phyloP scores from a whole-genome alignment of 73 alveolate genomes.

The Paramecium octaurelia region DNA sequence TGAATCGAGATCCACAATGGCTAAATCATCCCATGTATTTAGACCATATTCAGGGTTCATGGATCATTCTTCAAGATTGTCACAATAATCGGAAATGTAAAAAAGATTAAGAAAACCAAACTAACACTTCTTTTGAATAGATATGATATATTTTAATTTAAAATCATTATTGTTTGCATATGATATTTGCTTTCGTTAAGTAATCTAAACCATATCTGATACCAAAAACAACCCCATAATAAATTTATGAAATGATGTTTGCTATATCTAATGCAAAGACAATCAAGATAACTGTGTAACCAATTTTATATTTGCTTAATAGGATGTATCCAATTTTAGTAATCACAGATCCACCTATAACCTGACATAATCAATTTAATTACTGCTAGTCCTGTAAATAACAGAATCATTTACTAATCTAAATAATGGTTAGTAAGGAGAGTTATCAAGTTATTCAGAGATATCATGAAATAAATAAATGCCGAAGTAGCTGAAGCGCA shows the following conservation, averaged over 20 bases:
- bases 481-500: constrained; percentile 39
- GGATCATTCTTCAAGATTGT: constrained; percentile 45
- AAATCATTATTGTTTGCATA: background rate
- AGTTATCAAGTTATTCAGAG: background rate
- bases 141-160: background rate
- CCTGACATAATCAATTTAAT: background rate
- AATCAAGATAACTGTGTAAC: background rate
- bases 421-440: background rate
- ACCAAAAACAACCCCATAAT: constrained; percentile 20
- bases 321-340: constrained; percentile 15
- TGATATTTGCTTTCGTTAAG: background rate
- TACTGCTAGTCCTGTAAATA: constrained; percentile 35
- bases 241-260: background rate
- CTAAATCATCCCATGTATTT: constrained; percentile 10
- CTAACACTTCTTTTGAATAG: background rate
- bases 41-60: constrained; percentile 26
- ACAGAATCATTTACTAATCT: background rate
- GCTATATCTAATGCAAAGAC: background rate
- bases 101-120: background rate
- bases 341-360: constrained; percentile 39
- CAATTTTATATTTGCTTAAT: background rate
- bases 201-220: background rate
- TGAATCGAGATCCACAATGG: background rate
- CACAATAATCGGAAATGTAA: background rate
- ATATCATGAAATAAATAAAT: background rate